phyloP scores from a whole-genome alignment of 2,329 filamentous ascomycete genomes.

The Pseudogymnoascus sp. region DNA sequence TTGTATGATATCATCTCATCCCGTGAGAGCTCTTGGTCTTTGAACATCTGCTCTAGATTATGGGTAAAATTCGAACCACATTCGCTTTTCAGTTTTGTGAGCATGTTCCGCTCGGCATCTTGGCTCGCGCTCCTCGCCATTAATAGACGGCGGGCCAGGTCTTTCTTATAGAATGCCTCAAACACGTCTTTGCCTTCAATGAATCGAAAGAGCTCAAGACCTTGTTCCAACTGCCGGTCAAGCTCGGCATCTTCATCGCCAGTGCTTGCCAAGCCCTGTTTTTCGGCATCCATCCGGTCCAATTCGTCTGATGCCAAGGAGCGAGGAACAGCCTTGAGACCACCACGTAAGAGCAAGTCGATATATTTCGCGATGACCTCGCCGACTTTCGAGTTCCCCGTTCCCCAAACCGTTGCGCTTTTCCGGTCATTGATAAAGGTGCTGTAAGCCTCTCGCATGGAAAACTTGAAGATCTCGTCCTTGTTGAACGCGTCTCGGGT shows the following conservation, averaged over 20 bases:
- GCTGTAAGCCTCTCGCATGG: conserved; percentile 77
- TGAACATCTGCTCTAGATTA: conserved; percentile 99
- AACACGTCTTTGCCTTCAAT: conserved; percentile 97
- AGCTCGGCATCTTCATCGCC: conserved; percentile 89
- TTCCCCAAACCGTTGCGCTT: conserved; percentile 64
- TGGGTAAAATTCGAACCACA: conserved; percentile 93
- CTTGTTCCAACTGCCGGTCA: conserved; percentile 85
- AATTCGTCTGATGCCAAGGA: conserved; percentile 56
- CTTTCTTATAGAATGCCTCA: conserved; percentile 98
- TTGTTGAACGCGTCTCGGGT: conserved; percentile 70
- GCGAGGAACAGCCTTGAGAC: conserved; percentile 73
- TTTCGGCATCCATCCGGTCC: conserved; percentile 51
- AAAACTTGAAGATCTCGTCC: conserved; percentile 70
- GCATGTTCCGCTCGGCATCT: conserved; percentile 41
- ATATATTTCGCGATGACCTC: conserved; percentile 99
- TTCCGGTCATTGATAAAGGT: conserved; percentile 85
- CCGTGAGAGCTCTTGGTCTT: conserved; percentile 86
- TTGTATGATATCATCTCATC: conserved; percentile 93
- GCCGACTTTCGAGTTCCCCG: conserved; percentile 85
- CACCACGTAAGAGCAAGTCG: conserved; percentile 79
- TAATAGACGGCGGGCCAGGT: conserved; percentile 79
- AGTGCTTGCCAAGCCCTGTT: conserved; percentile 56
- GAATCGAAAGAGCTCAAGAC: conserved; percentile 90
- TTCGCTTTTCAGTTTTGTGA: conserved; percentile 82
- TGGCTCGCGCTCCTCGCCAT: conserved; percentile 90